phyloP scores from a whole-genome alignment of 2,329 filamentous ascomycete species.

The Exophiala spinifera region DNA sequence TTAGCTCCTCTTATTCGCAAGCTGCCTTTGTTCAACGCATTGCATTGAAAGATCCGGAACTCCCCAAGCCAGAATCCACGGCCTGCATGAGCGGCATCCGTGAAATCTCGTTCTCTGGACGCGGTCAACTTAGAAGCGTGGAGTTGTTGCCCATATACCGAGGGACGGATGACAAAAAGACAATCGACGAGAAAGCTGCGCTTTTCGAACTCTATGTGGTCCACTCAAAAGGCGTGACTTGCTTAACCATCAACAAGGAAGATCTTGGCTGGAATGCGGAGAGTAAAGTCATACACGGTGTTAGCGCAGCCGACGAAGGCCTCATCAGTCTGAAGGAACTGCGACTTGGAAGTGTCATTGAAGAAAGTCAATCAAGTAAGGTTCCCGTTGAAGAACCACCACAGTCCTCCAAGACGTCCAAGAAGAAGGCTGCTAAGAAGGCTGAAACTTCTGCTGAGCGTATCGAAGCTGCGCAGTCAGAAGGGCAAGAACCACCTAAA shows the following conservation, averaged over 20 bases:
- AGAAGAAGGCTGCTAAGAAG: slow-evolving; percentile 42
- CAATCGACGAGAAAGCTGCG: slow-evolving; percentile 62
- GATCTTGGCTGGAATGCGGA: slow-evolving; percentile 91
- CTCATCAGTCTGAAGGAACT: slow-evolving; percentile 73
- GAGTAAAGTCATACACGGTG: slow-evolving; percentile 76
- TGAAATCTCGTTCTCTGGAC: slow-evolving; percentile 87
- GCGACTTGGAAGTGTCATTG: slow-evolving; percentile 39
- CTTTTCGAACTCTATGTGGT: slow-evolving; percentile 95
- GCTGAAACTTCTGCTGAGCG: slow-evolving; percentile 28
- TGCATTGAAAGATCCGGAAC: slow-evolving; percentile 64
- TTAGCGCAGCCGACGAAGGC: slow-evolving; percentile 70
- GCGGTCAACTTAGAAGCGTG: slow-evolving; percentile 82
- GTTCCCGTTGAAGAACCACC: slow-evolving; percentile 37
- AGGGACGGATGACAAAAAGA: slow-evolving; percentile 49
- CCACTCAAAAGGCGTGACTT: slow-evolving; percentile 96
- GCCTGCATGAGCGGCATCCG: slow-evolving; percentile 96
- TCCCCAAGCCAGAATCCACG: slow-evolving; percentile 87
- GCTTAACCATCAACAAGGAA: slow-evolving; percentile 76
- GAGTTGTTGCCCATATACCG: slow-evolving; percentile 74
- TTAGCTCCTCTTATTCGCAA: slow-evolving; percentile 71
- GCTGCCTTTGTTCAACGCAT: slow-evolving; percentile 81
- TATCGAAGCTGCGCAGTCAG: slow-evolving; percentile 29
- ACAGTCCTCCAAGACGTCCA: slow-evolving; percentile 38
- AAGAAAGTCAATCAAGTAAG: slow-evolving; percentile 44
- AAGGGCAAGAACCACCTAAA: slow-evolving; percentile 30